A percentile compares a stretch with the other conserved stretches of the same genome.
Evolutionary conservation across 2,329 filamentous ascomycete species (phyloP).

Genomic region (Bertia moriformis): DNA sequence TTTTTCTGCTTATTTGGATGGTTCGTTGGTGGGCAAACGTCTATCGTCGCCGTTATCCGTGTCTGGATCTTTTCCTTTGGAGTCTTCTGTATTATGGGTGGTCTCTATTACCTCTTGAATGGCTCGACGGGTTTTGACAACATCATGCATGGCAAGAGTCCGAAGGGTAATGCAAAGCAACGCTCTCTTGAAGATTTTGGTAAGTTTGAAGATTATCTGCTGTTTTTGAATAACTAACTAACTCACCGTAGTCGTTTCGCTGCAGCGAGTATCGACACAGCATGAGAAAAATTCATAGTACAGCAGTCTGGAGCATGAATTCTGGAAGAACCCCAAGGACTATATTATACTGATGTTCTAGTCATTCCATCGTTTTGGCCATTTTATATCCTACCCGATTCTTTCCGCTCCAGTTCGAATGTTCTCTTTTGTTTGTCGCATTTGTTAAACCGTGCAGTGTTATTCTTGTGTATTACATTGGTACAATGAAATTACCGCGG

Average conservation of each 20-base stretch:
- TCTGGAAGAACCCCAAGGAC: no score
- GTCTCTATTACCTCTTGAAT: conserved; percentile 18
- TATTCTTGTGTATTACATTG: no score
- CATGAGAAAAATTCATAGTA: conserved; percentile 1
- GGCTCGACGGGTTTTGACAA: conserved; percentile 1
- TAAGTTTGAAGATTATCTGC: neutral
- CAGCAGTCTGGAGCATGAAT: no score
- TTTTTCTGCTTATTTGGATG: conserved; percentile 76
- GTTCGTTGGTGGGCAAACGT: conserved; percentile 58
- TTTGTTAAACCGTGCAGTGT: no score
- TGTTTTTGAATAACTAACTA: neutral
- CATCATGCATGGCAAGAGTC: neutral
- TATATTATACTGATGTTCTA: no score
- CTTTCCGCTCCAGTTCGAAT: no score
- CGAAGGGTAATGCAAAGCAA: neutral
- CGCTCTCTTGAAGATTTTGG: neutral
- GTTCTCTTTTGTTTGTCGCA: no score
- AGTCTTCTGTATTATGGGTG: conserved; percentile 71
- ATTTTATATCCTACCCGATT: no score
- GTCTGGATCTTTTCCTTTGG: conserved; percentile 87
- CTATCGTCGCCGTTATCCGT: conserved; percentile 72
- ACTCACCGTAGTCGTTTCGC: neutral
- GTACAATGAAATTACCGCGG: no score
- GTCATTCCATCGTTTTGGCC: no score
- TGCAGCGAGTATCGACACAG: neutral